Base-by-base conservation (phyloP, 176 grass and related monocot genomes). In the Themeda triandra region DNA sequence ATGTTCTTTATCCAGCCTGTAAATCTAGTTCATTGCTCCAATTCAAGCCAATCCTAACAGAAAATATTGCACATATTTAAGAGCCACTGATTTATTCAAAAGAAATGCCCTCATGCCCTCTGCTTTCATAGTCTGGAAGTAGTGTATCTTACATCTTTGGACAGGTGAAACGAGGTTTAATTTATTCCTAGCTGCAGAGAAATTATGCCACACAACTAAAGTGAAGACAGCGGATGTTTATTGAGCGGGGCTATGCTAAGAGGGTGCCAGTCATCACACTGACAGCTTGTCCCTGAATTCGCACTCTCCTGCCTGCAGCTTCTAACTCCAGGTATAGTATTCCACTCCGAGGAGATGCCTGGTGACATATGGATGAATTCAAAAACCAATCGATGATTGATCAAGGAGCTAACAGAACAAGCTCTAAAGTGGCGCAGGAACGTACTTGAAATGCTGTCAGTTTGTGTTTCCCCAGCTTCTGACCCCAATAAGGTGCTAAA, bases 321-420 rank as follows among this genome's bases (percentile, higher is more conserved):
- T 86, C 94, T 76, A 93, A 42, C 64, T 94, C 77, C 51, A 94
- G 77, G 75, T 87, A 82, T 69, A 97, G 25, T 80, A 42, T 81
- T 32, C 94, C 94, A 64, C 92, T 74, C 79, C 92, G 90, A 23
- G 89, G 70, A 12, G 91, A 97, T 72, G 85, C 94, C 94, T 97
- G 59, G 10, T 67, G 44, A 60, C 18, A 75, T 5, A 48, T 30
- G 80, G 14, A 56, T 53, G 42, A 27, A 46, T 32, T 8, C n/a
- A 78, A 35, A 14, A 82, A 23, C 4, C 66, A n/a, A 10, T 40
- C n/a, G 23, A 31, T 40, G 11, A 7, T 17, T 25, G 15, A 73
- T 27, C 28, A n/a, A 65, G 36, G 2, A 73, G 36, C 36, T 39
- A 39, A 39, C 36, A 39, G 36, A 39, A 39, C 36, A 39, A 39